Conservation (phyloP, 1,284 basidiomycete genomes). For the Apiotrichum mycotoxinovorans region DNA sequence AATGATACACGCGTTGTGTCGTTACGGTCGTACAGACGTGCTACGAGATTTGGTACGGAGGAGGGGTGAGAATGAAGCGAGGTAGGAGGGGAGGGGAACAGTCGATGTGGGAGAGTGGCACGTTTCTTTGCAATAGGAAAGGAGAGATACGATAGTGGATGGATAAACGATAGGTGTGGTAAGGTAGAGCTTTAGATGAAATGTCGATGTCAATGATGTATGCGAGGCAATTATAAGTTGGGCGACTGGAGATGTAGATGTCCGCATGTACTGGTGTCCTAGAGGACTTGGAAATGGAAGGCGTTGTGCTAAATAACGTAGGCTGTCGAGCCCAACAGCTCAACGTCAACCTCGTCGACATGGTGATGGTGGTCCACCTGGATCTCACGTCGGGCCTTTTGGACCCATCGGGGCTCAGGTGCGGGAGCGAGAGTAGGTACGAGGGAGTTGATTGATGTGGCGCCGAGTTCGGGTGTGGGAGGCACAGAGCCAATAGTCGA, state of each 20-base stretch:
- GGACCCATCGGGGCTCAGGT: background rate
- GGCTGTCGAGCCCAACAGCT: background rate
- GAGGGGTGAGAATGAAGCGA: background rate
- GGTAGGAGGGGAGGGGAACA: background rate
- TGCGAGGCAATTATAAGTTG: background rate
- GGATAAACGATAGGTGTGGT: background rate
- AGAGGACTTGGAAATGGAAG: background rate
- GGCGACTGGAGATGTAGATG: background rate
- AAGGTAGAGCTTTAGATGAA: background rate
- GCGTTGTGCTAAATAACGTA: background rate
- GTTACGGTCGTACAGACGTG: conserved; percentile 5
- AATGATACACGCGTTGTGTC: conserved; percentile 1
- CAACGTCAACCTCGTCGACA: background rate
- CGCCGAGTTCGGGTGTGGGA: conserved; percentile 5
- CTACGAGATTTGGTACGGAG: background rate
- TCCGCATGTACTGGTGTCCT: background rate
- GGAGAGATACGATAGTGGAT: background rate
- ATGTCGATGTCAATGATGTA: background rate
- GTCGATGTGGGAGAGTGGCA: background rate
- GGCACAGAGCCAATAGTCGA: background rate
- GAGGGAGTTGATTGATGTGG: background rate
- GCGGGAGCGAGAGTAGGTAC: conserved; percentile 3
- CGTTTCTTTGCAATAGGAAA: background rate
- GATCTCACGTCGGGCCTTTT: background rate
- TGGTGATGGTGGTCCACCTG: background rate